phyloP scores from a whole-genome alignment of 768 basidiomycete species.

The Lentinus tigrinus region DNA sequence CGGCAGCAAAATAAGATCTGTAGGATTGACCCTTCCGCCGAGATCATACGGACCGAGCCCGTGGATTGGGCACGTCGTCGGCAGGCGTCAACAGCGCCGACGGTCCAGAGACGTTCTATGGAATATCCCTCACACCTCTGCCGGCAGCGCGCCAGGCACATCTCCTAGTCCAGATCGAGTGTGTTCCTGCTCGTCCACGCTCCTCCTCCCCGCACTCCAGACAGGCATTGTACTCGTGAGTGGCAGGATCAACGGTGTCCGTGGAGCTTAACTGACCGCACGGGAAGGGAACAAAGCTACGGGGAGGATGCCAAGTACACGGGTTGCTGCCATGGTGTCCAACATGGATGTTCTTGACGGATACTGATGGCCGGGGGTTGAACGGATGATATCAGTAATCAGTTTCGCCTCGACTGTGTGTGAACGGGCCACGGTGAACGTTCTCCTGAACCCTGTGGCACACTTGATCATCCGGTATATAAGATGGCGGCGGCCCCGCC shows the following conservation, averaged over 20 bases:
- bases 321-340: constrained; percentile 3
- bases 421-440: not conserved
- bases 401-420: constrained; percentile 4
- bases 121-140: constrained; percentile 9
- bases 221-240: not conserved
- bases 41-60: constrained; percentile 2
- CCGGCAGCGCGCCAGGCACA: constrained; percentile 11
- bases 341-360: constrained; percentile 5
- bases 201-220: constrained; percentile 1
- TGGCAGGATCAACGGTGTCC: not conserved
- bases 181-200: constrained; percentile 2
- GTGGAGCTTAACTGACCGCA: no score
- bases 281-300: not conserved
- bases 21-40: constrained; percentile 2
- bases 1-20: no score
- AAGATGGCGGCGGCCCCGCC: not conserved
- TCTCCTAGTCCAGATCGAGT: constrained; percentile 10
- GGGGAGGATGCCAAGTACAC: not conserved
- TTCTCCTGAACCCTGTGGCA: not conserved
- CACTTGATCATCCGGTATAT: constrained; percentile 6
- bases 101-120: constrained; percentile 4
- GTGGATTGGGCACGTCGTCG: not conserved
- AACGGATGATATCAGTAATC: constrained; percentile 13
- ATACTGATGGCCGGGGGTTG: constrained; percentile 18
- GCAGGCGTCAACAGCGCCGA: not conserved